phyloP scores from a whole-genome alignment of 768 basidiomycete genomes.

The Naganishia antarctica region DNA sequence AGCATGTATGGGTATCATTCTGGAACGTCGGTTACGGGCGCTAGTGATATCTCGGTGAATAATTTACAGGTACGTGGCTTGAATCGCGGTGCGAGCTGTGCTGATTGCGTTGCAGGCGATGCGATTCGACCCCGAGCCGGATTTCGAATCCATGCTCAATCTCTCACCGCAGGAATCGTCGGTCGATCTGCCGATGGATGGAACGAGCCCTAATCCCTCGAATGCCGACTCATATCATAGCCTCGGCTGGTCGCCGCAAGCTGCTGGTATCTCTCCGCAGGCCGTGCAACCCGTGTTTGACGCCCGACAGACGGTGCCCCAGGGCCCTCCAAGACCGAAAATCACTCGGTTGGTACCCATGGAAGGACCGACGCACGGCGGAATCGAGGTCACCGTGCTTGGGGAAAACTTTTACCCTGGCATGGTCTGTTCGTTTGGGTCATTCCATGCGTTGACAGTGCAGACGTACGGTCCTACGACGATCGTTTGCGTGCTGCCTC shows the following conservation, averaged over 20 bases:
- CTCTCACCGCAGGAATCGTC: conserved; percentile 23
- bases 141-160: conserved; percentile 28
- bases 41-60: conserved; percentile 14
- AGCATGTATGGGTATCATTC: conserved; percentile 8
- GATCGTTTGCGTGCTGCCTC: conserved; percentile 83
- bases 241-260: conserved; percentile 32
- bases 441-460: conserved; percentile 71
- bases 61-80: background rate
- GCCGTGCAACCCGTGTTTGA: conserved; percentile 29
- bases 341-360: conserved; percentile 54
- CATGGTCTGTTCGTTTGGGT: conserved; percentile 77
- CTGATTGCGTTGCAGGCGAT: background rate
- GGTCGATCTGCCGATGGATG: conserved; percentile 16
- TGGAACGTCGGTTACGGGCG: background rate
- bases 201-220: conserved; percentile 14
- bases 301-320: conserved; percentile 25
- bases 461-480: conserved; percentile 90
- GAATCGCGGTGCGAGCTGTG: background rate
- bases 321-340: conserved; percentile 32
- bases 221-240: conserved; percentile 7
- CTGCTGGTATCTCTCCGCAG: conserved; percentile 36
- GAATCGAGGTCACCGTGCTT: conserved; percentile 88
- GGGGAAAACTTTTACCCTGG: conserved; percentile 71
- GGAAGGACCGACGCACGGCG: conserved; percentile 75
- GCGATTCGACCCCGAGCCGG: conserved; percentile 24